A percentile compares a stretch with the other conserved stretches of the same genome.
Conservation (phyloP, 2,329 filamentous ascomycete genomes). For the Biscogniauxia marginata region DNA sequence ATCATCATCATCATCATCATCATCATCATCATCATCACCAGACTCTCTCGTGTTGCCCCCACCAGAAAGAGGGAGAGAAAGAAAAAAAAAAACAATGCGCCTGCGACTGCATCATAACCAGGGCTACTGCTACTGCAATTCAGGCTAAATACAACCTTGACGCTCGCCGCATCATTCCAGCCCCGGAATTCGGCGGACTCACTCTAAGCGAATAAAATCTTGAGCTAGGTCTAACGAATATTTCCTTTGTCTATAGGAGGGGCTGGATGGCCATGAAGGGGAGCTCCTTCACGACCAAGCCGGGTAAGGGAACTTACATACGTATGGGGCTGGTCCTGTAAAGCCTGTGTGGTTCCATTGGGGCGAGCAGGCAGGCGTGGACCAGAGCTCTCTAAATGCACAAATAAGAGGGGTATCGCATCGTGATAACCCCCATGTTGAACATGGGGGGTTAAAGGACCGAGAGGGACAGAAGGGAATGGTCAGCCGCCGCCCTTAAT, state of each 20-base stretch:
- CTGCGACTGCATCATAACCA: background rate
- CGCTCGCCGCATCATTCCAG: background rate
- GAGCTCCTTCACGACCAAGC: too few species aligned
- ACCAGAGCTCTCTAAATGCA: background rate
- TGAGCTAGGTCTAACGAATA: too few species aligned
- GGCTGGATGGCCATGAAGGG: too few species aligned
- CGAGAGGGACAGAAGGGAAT: background rate
- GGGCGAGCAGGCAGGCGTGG: background rate
- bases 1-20: too few species aligned
- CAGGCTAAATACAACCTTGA: background rate
- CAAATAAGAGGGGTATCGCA: background rate
- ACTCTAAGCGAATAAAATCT: background rate
- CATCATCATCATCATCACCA: background rate
- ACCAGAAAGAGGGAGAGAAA: background rate
- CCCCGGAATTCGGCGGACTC: background rate
- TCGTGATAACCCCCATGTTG: background rate
- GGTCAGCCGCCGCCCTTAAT: background rate
- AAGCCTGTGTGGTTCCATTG: background rate
- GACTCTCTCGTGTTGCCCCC: background rate
- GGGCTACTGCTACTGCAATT: background rate
- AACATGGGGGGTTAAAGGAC: background rate
- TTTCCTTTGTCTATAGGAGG: too few species aligned
- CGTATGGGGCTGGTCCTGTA: too few species aligned
- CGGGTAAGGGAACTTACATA: too few species aligned
- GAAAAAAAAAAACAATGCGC: background rate